Conservation (phyloP, 345 rosid genomes). For the Turritis glabra region DNA sequence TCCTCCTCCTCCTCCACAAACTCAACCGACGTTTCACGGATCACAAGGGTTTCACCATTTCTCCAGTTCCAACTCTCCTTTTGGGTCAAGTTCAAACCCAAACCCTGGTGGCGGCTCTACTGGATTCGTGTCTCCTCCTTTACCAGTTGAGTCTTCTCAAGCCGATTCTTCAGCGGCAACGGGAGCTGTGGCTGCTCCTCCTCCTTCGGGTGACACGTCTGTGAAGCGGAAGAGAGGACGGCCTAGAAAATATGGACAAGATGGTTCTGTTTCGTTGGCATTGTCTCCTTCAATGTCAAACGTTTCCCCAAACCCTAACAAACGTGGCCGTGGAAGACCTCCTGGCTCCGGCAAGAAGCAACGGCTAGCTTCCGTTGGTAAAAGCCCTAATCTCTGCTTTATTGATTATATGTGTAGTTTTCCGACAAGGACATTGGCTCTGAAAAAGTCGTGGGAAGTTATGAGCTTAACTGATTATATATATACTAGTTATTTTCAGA, state of each 20-base stretch:
- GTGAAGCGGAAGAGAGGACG: conserved; percentile 85
- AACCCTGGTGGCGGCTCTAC: conserved; percentile 13
- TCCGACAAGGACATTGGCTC: background rate
- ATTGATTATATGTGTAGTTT: background rate
- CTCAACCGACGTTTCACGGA: conserved; percentile 62
- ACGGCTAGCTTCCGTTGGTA: conserved; percentile 67
- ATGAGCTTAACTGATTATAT: background rate
- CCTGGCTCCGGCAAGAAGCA: conserved; percentile 89
- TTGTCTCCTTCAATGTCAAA: conserved; percentile 54
- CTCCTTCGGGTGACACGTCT: conserved; percentile 47
- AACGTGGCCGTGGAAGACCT: conserved; percentile 92
- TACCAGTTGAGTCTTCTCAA: conserved; percentile 52
- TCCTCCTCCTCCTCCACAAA: conserved; percentile 40
- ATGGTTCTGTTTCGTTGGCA: conserved; percentile 77
- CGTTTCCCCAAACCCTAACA: conserved; percentile 59
- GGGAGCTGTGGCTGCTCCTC: conserved; percentile 48
- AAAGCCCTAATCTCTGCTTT: conserved; percentile 2
- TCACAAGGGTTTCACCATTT: conserved; percentile 65
- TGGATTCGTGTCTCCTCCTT: conserved; percentile 42
- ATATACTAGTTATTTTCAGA: background rate
- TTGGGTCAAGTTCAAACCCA: conserved; percentile 46
- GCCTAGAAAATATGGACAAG: conserved; percentile 86
- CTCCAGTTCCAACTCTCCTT: conserved; percentile 53
- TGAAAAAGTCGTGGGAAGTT: conserved; percentile 2
- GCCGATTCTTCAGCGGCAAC: conserved; percentile 44